Conservation (phyloP, 2,329 filamentous ascomycete genomes). For the Pseudogymnoascus sp. region DNA sequence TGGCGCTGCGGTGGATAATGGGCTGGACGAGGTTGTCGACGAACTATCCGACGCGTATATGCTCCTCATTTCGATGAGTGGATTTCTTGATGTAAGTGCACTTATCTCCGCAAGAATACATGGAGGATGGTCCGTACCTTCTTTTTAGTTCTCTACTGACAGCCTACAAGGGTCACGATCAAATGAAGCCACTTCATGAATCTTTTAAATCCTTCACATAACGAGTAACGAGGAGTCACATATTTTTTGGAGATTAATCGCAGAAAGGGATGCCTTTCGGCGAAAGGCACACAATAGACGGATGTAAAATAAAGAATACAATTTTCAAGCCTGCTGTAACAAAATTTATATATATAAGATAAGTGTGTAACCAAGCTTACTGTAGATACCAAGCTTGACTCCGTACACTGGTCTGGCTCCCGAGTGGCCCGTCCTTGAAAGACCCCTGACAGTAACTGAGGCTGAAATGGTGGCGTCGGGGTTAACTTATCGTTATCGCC, state of each 20-base stretch:
- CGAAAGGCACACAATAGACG: not conserved
- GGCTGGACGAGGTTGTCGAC: slow-evolving; percentile 55
- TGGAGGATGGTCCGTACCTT: not conserved
- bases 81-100: slow-evolving; percentile 71
- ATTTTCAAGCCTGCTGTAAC: not conserved
- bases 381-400: not conserved
- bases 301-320: slow-evolving; percentile 5
- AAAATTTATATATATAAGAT: not conserved
- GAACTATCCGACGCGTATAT: slow-evolving; percentile 81
- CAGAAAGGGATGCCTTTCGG: not conserved
- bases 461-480: not conserved
- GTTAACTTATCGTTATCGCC: slow-evolving; percentile 8
- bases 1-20: slow-evolving; percentile 41
- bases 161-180: not conserved
- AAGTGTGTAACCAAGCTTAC: not conserved
- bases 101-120: not conserved
- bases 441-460: not conserved
- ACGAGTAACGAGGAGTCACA: not conserved
- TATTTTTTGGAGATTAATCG: not conserved
- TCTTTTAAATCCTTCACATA: slow-evolving; percentile 7
- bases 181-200: slow-evolving; percentile 6
- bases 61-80: slow-evolving; percentile 72
- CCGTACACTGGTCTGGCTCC: not conserved
- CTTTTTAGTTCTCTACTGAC: not conserved
- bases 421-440: not conserved